Evolutionary conservation across 2,329 filamentous ascomycete genomes (phyloP).

Genomic region (Colletotrichum godetiae): DNA sequence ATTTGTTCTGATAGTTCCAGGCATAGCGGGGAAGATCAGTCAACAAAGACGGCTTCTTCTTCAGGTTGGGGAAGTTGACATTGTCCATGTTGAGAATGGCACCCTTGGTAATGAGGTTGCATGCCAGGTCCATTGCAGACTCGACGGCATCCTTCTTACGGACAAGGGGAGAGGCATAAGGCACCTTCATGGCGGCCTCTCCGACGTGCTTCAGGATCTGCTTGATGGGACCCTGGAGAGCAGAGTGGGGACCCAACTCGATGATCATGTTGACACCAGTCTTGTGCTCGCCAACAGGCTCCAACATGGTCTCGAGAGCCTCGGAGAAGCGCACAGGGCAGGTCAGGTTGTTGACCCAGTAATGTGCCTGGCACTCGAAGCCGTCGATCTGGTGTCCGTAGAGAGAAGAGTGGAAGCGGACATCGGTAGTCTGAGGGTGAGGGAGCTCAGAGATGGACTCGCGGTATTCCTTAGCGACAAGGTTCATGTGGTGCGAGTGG

Average conservation of each 20-base stretch:
- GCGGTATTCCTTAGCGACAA: constrained; percentile 50
- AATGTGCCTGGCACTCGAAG: constrained; percentile 43
- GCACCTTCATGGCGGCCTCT: constrained; percentile 51
- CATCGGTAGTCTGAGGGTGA: constrained; percentile 46
- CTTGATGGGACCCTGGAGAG: constrained; percentile 61
- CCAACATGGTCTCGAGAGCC: constrained; percentile 50
- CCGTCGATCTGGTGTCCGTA: constrained; percentile 53
- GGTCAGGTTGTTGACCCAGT: constrained; percentile 59
- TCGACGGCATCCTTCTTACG: constrained; percentile 63
- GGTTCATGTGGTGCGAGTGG: constrained; percentile 65
- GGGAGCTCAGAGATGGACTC: constrained; percentile 54
- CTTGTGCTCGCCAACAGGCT: constrained; percentile 46
- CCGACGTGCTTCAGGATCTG: constrained; percentile 60
- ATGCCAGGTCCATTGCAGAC: constrained; percentile 56
- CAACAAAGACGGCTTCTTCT: constrained; percentile 43
- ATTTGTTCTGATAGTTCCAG: constrained; percentile 58
- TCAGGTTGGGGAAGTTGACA: constrained; percentile 57
- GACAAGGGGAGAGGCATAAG: constrained; percentile 59
- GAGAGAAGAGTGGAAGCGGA: constrained; percentile 60
- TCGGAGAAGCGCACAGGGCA: constrained; percentile 57
- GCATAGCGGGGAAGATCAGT: constrained; percentile 60
- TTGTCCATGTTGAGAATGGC: constrained; percentile 54
- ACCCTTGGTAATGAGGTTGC: constrained; percentile 58
- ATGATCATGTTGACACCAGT: constrained; percentile 56
- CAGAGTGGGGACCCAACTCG: constrained; percentile 63